These are phyloP conservation scores for Pulveroboletus sp. DNA, from an alignment of 768 basidiomycete genomes.

Conservation along the genomic window DNA sequence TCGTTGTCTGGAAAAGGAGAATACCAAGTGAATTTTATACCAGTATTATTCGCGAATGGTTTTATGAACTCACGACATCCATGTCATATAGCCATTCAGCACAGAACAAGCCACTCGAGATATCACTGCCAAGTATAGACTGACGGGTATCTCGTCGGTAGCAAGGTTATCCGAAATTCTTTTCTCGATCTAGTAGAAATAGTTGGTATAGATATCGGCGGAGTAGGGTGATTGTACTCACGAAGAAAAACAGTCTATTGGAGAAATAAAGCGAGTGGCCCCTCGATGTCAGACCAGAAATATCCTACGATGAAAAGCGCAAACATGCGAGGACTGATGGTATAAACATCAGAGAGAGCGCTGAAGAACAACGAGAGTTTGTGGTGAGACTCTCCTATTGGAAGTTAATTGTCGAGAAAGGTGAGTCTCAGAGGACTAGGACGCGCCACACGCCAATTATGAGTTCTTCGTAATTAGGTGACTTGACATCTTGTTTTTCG, in stretches of 20 bases:
- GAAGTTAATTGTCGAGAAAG: conserved; percentile 5
- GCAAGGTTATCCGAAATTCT: conserved; percentile 4
- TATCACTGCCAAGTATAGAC: conserved; percentile 12
- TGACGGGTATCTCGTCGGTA: neutral
- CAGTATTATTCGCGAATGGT: neutral
- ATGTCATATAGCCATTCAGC: conserved; percentile 13
- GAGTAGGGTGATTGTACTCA: conserved; percentile 7
- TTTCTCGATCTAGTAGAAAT: conserved; percentile 19
- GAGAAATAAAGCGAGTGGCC: conserved; percentile 20
- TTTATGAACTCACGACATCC: conserved; percentile 17
- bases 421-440: conserved; percentile 12
- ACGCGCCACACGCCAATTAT: conserved; percentile 26
- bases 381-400: conserved; percentile 6
- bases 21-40: neutral
- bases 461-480: conserved; percentile 14
- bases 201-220: neutral
- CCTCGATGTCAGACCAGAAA: conserved; percentile 20
- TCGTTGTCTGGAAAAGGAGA: conserved; percentile 3
- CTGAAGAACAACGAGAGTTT: conserved; percentile 9
- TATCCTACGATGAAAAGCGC: conserved; percentile 10
- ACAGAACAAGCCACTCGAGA: conserved; percentile 13
- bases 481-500: too few species aligned
- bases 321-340: too few species aligned
- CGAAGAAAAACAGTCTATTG: conserved; percentile 18
- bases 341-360: conserved; percentile 22